phyloP scores from a whole-genome alignment of 192 early-diverging fungal genomes.

The Funneliformis mosseae region DNA sequence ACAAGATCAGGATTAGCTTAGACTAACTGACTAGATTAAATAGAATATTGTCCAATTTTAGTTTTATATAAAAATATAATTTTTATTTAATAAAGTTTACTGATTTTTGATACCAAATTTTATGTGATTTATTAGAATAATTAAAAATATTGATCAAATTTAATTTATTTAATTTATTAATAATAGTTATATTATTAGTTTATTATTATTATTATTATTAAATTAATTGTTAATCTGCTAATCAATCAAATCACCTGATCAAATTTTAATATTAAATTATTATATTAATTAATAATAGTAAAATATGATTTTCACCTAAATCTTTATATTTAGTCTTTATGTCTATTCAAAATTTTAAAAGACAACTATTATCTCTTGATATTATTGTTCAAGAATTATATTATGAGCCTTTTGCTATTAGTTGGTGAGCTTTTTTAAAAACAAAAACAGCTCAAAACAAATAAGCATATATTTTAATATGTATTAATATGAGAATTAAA shows the following conservation, averaged over 20 bases:
- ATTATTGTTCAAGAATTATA: background rate
- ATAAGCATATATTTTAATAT: background rate
- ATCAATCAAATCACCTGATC: background rate
- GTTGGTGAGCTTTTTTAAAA: background rate
- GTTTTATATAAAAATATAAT: too few species aligned
- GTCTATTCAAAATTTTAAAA: background rate
- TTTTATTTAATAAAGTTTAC: too few species aligned
- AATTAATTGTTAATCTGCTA: background rate
- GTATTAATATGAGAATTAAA: background rate
- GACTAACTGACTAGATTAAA: too few species aligned
- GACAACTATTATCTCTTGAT: background rate
- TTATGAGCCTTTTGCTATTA: background rate
- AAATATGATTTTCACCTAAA: background rate
- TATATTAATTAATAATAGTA: background rate
- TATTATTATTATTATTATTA: too few species aligned
- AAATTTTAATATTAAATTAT: background rate
- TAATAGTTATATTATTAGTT: too few species aligned
- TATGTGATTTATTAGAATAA: too few species aligned
- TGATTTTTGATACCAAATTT: too few species aligned
- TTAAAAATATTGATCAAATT: too few species aligned
- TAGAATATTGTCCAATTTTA: too few species aligned
- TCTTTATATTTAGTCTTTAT: background rate
- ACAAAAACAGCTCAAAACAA: too few species aligned
- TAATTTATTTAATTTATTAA: too few species aligned
- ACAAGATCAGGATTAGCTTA: too few species aligned